Evolutionary conservation across 2,329 filamentous ascomycete genomes (phyloP), one percentile per base, ranked within the genome.

Genomic region (Exophiala aquamarina): DNA sequence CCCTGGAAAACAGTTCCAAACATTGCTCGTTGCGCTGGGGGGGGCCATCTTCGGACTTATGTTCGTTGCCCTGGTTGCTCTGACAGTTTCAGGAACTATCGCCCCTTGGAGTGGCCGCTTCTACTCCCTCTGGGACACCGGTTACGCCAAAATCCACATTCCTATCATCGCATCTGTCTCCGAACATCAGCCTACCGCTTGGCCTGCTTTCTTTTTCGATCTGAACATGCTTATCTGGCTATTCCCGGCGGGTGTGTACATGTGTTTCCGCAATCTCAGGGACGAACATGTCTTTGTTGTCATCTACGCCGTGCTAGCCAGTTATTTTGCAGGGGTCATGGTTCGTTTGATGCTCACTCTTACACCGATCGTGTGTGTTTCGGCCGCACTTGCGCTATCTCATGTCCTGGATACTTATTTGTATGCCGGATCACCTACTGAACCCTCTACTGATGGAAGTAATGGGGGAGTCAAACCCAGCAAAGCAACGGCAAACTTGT

Each of bases 131-230:
- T 98, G 92, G 90, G 94, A 98, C 67, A 98, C 93, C 4, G 87
- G 89, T 61, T 98, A 98, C 66, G 93, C 93, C 63, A 98, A 98
- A 78, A 94, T 97, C 56, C 93, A 98, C 65, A 98, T 98, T 65
- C 93, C 93, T 52, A 98, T 98, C 66, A 98, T 98, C 67, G 93
- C 93, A 3, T 98, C 93, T n/a, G 93, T 98, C 37, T 98, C 93
- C 1, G 93, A 98, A 73, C 93, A 98, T 74, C 93, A 98, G 73
- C 93, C 93, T 44, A 98, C 93, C 29, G 93, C 93, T 34, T 98
- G 93, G 93, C 93, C 93, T 2, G 89, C 94, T 13, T 98, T 96
- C 79, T 98, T 98, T 77, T 98, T 98, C 69, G 93, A 98, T 63
- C 78, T 98, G 60, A 96, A 95, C 76, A 84, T 98, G 75, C 80